Base-by-base conservation (phyloP, 441 rosid species). In the Viola pubescens region DNA sequence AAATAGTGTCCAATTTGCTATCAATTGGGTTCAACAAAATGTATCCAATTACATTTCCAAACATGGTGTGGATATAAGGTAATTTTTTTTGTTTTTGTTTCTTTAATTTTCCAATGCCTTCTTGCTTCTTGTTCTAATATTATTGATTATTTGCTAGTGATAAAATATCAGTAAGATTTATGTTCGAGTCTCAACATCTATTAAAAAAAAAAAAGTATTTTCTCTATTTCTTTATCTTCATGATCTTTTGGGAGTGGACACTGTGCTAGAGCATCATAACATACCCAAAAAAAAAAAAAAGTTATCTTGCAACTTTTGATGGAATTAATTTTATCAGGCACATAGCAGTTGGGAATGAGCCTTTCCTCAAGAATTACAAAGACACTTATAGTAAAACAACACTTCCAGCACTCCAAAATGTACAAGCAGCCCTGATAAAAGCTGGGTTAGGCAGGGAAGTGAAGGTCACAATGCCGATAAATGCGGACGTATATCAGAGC, bases 331-430 rank as follows among this genome's bases (percentile, higher is more conserved):
- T 14, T 67, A 58, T 14, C 60, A 87, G 95, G 78, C 68, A 75
- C 13, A 91, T 87, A 45, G 95, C 90, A 0, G 85, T 89, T 45
- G 97, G 85, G 12, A 89, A 85, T 47, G 97, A 89, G 49, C 95
- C 92, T 37, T 85, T 87, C 66, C 84, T 89, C 19, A 77, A 79
- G 54, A 62, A 69, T 1, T 89, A 83, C 75, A 80, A 84, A n/a
- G 83, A 78, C 60, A 72, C 6, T n/a, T 85, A 42, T 72, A 55
- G 83, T 39, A 60, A 42, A 0, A 74, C 79, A 60, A 82, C 85
- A 62, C 76, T 75, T 46, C 91, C 95, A 12, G 92, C 95, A 10
- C 79, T 89, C 40, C 80, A 87, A 65, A 89, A 87, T 57, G 66
- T 87, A 67, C 95, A 87, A 56, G 92, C 90, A 55, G 95, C 95